Base-by-base conservation (phyloP, 2,329 filamentous ascomycete genomes). In the Sporothrix humicola region DNA sequence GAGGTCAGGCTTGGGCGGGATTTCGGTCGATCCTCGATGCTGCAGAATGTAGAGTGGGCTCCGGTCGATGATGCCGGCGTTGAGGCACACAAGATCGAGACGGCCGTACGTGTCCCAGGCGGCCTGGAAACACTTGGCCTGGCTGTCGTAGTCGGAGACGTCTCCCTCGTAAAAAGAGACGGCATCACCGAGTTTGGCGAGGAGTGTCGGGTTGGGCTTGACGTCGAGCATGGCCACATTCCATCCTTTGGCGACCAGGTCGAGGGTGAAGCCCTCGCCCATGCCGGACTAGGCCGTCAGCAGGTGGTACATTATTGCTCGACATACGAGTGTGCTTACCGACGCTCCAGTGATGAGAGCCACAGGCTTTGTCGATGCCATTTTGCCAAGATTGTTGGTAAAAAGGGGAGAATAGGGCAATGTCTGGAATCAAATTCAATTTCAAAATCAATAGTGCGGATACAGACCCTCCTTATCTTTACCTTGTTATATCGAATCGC, bases 111-210 rank as follows among this genome's bases (percentile, higher is more conserved):
- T 37, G 17, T 61, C 58, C 58, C 58, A 61, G 2, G 58, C 58
- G 3, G 58, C 31, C 58, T 61, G 58, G 58, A 61, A 61, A 44
- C 58, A 61, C 58, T 61, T 61, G 15, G 58, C 58, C n/a, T 61
- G 58, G 31, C 58, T 61, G 31, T 61, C 58, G 12, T 61, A 61
- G 58, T 61, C 58, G 15, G 58, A 61, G 13, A 61, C 58, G 26
- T 61, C 58, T 3, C 26, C 58, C 4, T 31, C 12, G 17, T 42
- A 61, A 13, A 61, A 61, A 3, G 58, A 42, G 15, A 31, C 58
- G 9, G 26, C 31, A 17, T 42, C 58, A 17, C 58, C 58, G 15
- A 61, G 31, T 2, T 61, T 37, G 12, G 58, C 26, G 7, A 42
- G 58, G 5, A 61, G 31, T 6, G n/a, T 26, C 9, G 58, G 31